Evolutionary conservation across 306 rosid genomes (phyloP), one percentile per base, ranked within the genome.

Genomic region (Begonia masoniana): DNA sequence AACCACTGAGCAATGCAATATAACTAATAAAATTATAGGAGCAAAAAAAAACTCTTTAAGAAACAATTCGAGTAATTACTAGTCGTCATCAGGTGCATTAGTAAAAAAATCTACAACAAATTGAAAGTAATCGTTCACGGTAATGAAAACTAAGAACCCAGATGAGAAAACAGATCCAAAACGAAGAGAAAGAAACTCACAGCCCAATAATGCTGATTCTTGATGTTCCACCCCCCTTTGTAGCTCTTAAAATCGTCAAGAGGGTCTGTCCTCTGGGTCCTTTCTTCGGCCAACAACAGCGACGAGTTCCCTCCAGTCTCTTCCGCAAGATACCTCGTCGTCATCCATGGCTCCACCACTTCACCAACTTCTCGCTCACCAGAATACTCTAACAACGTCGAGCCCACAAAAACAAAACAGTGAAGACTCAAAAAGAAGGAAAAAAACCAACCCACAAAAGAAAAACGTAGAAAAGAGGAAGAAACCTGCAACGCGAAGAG

Each of bases 211-310:
- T 76, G 60, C 4, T 0, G 0, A 53, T 76, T 54, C 60, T 62
- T 80, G 66, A 89, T 76, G 65, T 89, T 82, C 95, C 95, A 89
- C 43, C 94, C 97, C 12, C 91, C 87, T 19, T 31, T 62, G 74
- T 89, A 89, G 51, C 15, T 62, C 3, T 64, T 36, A 13, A 71
- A 82, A 41, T 53, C n/a, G 39, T 80, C 48, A 10, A 73, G 66
- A 10, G 83, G 66, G 72, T 85, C 91, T 51, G 48, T 65, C 50
- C 97, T 66, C 51, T 42, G 55, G 14, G 94, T 80, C 66, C 87
- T 72, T 16, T 43, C 45, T 47, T 50, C 49, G 2, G 97, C 94
- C 72, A 89, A 77, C 16, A 76, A 41, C 45, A 85, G 62, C 56
- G 84, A 74, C 50, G 63, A 52, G 66, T 75, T 84, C 31, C 3